A percentile compares a stretch with the other conserved stretches of the same genome.
phyloP scores from a whole-genome alignment of 2,329 filamentous ascomycete species.

The Gnomoniopsis smithogilvyi region DNA sequence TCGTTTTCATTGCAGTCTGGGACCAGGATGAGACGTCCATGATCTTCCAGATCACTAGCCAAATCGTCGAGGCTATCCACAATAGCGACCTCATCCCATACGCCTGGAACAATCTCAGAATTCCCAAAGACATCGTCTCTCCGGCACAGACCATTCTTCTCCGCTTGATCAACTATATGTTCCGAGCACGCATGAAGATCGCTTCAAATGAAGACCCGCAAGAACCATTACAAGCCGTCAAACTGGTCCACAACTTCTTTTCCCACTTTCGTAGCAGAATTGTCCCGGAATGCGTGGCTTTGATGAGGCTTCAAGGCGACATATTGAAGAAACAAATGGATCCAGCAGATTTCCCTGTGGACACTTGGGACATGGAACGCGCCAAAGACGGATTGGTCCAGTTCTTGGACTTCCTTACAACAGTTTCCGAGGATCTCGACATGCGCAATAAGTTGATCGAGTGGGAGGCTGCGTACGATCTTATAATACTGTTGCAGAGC shows the following conservation, averaged over 20 bases:
- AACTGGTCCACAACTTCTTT: slow-evolving; percentile 82
- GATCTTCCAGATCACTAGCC: slow-evolving; percentile 94
- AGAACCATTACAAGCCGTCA: slow-evolving; percentile 55
- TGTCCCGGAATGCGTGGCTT: slow-evolving; percentile 88
- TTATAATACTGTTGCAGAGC: slow-evolving; percentile 81
- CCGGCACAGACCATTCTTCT: slow-evolving; percentile 92
- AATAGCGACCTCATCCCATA: slow-evolving; percentile 87
- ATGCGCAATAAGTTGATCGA: slow-evolving; percentile 83
- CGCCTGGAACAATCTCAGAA: slow-evolving; percentile 86
- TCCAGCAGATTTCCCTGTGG: slow-evolving; percentile 85
- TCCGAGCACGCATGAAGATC: slow-evolving; percentile 54
- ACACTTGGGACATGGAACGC: slow-evolving; percentile 96
- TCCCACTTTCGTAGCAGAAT: slow-evolving; percentile 89
- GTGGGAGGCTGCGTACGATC: slow-evolving; percentile 87
- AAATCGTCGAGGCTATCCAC: slow-evolving; percentile 91
- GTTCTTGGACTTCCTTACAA: slow-evolving; percentile 90
- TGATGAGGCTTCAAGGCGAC: slow-evolving; percentile 90
- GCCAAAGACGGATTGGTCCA: slow-evolving; percentile 94
- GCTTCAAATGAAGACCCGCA: slow-evolving; percentile 43
- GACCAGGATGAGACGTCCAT: slow-evolving; percentile 90
- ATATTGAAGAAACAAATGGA: slow-evolving; percentile 75
- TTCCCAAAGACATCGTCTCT: slow-evolving; percentile 93
- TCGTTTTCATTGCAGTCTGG: slow-evolving; percentile 97
- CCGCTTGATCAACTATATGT: slow-evolving; percentile 86
- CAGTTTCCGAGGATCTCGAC: slow-evolving; percentile 79